Evolutionary conservation across 495 filamentous ascomycete species (phyloP), one percentile per base, ranked within the genome.

Genomic region (Letharia lupina): DNA sequence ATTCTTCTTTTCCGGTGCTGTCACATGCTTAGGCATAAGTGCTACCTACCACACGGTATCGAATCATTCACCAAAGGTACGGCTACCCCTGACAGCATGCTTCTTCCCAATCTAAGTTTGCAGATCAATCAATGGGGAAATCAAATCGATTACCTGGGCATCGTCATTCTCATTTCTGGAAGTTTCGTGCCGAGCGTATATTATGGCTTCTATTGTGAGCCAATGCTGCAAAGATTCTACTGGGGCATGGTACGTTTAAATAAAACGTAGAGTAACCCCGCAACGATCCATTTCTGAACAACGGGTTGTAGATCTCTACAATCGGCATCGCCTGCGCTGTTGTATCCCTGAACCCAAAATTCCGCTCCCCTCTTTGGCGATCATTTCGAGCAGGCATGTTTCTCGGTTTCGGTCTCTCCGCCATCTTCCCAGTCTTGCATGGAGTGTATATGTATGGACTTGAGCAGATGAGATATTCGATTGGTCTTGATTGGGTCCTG

Each of bases 301-400:
- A 82, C 82, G 80, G 4, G 31, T 62, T 28, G 37, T 60, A 92
- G 89, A 97, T 97, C 68, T 87, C 81, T 57, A 79, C 85, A 47
- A 80, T 96, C 59, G 93, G 89, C 10, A 68, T 88, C 16, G 87
- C 86, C 62, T 96, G 91, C 67, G 81, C 88, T 12, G 72, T 81
- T 40, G 90, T 93, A 15, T 91, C 89, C 35, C 81, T 91, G 71
- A 77, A 89, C 42, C 89, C 93, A 13, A 81, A 80, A 62, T 96
- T 98, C 76, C 84, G 94, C 45, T 89, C 90, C 0, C 89, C 94
- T 8, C 78, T 77, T 31, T 94, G 87, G 85, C 81, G 93, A 18
- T 90, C 91, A 18, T 91, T 95, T 74, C 86, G 94, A 50, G 91
- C 95, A 13, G 78, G 82, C 63, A 96, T 98, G 91, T 98, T 97